Conservation (phyloP, 2,329 filamentous ascomycete genomes). For the Salinomyces thailandicus region DNA sequence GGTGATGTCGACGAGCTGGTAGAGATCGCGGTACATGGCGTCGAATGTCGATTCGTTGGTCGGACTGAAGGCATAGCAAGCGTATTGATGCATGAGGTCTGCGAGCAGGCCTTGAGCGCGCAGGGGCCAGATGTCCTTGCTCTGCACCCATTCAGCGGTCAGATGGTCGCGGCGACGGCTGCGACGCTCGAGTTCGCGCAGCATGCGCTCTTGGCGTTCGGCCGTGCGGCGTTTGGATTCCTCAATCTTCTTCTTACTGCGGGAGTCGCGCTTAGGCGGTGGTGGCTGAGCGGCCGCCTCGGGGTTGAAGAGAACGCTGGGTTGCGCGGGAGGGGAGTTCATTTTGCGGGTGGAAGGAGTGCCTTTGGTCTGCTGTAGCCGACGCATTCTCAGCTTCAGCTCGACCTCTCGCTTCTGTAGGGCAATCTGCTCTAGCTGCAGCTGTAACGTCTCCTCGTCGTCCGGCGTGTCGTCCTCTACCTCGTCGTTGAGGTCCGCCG, state of each 20-base stretch:
- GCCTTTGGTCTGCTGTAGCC: conserved; percentile 21
- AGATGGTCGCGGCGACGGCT: conserved; percentile 27
- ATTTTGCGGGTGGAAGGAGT: conserved; percentile 10
- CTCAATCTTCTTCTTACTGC: conserved; percentile 30
- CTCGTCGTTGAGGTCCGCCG: conserved; percentile 7
- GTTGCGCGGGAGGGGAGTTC: conserved; percentile 6
- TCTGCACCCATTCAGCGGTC: conserved; percentile 29
- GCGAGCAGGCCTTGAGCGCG: conserved; percentile 25
- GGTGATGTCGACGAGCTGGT: conserved; percentile 25
- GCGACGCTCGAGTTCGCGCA: conserved; percentile 26
- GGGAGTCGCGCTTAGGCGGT: conserved; percentile 24
- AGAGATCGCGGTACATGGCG: conserved; percentile 26
- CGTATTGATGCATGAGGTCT: conserved; percentile 28
- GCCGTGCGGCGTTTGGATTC: conserved; percentile 27
- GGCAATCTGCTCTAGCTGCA: conserved; percentile 27
- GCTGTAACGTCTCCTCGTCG: conserved; percentile 27
- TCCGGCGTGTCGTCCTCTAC: conserved; percentile 20
- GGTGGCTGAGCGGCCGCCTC: conserved; percentile 11
- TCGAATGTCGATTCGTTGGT: conserved; percentile 25
- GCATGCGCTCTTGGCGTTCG: conserved; percentile 28
- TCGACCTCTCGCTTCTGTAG: conserved; percentile 28
- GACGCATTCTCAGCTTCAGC: conserved; percentile 27
- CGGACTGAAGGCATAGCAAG: conserved; percentile 24
- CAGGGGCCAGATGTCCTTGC: conserved; percentile 29
- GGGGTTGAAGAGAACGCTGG: conserved; percentile 18